phyloP scores from a whole-genome alignment of 2,329 filamentous ascomycete species.

The Didymella pomorum region DNA sequence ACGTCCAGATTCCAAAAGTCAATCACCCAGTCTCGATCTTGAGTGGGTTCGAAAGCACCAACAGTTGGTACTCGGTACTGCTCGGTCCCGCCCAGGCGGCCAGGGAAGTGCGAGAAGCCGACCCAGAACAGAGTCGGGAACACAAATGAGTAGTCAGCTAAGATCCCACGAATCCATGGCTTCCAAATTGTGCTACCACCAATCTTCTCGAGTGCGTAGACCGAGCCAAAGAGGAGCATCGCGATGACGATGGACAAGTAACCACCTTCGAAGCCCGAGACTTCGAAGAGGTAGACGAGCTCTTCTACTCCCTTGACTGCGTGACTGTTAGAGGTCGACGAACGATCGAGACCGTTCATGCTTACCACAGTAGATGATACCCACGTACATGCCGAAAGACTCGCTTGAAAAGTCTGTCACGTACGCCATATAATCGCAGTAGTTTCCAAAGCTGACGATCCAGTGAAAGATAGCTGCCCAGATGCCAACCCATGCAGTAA shows the following conservation, averaged over 20 bases:
- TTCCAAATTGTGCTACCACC: slow-evolving; percentile 57
- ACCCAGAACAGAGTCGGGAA: slow-evolving; percentile 62
- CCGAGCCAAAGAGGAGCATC: slow-evolving; percentile 61
- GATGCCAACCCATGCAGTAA: slow-evolving; percentile 65
- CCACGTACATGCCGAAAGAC: slow-evolving; percentile 63
- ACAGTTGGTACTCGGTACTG: slow-evolving; percentile 55
- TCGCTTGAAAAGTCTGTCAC: slow-evolving; percentile 65
- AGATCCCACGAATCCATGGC: slow-evolving; percentile 55
- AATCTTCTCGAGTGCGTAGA: slow-evolving; percentile 60
- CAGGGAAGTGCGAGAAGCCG: slow-evolving; percentile 62
- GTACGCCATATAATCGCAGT: slow-evolving; percentile 66
- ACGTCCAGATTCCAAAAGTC: slow-evolving; percentile 62
- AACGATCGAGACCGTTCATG: neutral
- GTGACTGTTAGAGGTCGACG: slow-evolving; percentile 1
- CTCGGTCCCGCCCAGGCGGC: slow-evolving; percentile 53
- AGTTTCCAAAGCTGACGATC: slow-evolving; percentile 61
- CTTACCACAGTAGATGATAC: slow-evolving; percentile 63
- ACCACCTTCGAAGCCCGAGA: slow-evolving; percentile 53
- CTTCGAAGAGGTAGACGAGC: slow-evolving; percentile 60
- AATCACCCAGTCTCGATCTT: slow-evolving; percentile 58
- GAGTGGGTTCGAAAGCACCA: slow-evolving; percentile 58
- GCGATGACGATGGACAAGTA: slow-evolving; percentile 61
- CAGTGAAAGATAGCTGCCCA: slow-evolving; percentile 67
- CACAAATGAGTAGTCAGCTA: slow-evolving; percentile 61
- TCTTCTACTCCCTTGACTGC: slow-evolving; percentile 65